A percentile compares a stretch with the other conserved stretches of the same genome.
Conservation (phyloP, 208 protist species). For the Crithidia sp. region DNA sequence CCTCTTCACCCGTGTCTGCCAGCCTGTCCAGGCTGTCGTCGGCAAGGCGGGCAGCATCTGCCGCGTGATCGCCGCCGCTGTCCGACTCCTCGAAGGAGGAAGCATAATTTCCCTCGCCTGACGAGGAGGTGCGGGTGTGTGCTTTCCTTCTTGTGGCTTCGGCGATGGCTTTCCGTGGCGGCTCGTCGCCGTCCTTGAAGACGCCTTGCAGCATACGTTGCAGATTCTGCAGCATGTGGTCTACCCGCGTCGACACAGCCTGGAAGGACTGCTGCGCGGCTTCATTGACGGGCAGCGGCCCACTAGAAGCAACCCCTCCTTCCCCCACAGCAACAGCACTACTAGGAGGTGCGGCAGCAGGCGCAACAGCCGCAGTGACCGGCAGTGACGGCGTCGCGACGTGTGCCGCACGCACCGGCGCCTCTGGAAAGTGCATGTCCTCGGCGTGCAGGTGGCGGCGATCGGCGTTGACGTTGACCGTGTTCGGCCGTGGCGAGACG, state of each 20-base stretch:
- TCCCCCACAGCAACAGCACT: not conserved
- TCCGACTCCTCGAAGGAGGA: not conserved
- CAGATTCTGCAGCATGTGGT: constrained; percentile 82
- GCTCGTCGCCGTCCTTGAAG: constrained; percentile 32
- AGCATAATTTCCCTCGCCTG: not conserved
- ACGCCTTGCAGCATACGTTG: constrained; percentile 64
- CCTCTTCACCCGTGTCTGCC: not conserved
- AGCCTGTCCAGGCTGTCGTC: not conserved
- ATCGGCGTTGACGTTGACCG: constrained; percentile 13
- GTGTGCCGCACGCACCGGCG: not conserved
- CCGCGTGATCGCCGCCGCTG: not conserved
- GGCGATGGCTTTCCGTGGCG: not conserved
- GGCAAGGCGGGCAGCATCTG: constrained; percentile 1
- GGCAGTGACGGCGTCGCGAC: too few species aligned
- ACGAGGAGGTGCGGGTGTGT: not conserved
- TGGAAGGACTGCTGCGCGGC: constrained; percentile 31
- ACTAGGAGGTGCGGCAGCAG: too few species aligned
- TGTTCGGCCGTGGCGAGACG: constrained; percentile 18
- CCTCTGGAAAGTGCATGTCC: not conserved
- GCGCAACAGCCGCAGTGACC: not conserved
- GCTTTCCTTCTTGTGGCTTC: not conserved
- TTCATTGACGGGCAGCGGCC: not conserved
- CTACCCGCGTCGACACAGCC: constrained; percentile 49
- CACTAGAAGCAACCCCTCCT: not conserved
- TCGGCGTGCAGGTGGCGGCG: not conserved